Evolutionary conservation across 331 rosid species (phyloP), one percentile per base, ranked within the genome.

Genomic region (Stylosanthes scabra): DNA sequence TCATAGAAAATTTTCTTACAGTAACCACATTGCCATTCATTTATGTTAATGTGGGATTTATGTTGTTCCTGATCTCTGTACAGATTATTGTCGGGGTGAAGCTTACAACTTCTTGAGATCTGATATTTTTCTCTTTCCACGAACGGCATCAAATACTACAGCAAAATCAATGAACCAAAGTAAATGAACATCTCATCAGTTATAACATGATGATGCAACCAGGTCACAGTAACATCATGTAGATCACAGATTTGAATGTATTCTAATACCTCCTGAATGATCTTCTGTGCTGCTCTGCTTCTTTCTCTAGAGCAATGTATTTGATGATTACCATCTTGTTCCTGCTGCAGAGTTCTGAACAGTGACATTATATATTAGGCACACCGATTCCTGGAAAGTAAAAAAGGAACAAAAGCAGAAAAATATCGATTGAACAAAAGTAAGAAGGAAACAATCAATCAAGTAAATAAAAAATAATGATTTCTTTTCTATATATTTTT

Each of bases 301-400:
- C 89, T 86, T 77, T 83, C 89, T 66, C 89, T 83, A 47, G 89
- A 86, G 60, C 89, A 86, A 77, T 83, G 87, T 83, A 77, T 72
- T 55, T 71, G 85, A 74, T 80, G 82, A 80, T 68, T 14, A 63
- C 31, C 75, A 44, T 29, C 73, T 39, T 51, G 74, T 60, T 77
- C 83, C 77, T 56, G 80, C 60, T 69, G 54, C 70, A 83, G 58
- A 73, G 47, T 59, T 52, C 89, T 86, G 77, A 80, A 80, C 29
- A 77, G 3, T 20, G 66, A 76, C 58, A 44, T 44, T 37, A 72
- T 16, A 71, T 59, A 79, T 82, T 81, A 85, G 76, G 56, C 65
- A 74, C 10, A 58, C 55, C 42, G 47, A 76, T 75, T 40, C 72
- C 64, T 31, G 60, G 64, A 61, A 50, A 82, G 49, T 31, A 5